Base-by-base conservation (phyloP, 306 rosid species). In the Lithocarpus polystachyus region DNA sequence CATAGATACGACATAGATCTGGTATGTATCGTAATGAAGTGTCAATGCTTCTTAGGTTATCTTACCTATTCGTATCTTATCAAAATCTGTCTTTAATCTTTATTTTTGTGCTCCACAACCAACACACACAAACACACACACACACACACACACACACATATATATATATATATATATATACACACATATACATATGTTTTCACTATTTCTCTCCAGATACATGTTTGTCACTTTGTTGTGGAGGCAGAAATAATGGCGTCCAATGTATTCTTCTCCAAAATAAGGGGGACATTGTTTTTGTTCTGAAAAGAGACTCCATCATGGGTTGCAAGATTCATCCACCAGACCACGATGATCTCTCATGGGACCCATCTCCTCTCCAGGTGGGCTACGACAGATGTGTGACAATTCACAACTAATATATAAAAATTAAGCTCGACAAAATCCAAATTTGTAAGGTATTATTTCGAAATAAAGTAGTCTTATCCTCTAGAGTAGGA, bases 21-120 rank as follows among this genome's bases (percentile, higher is more conserved):
- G 1, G 2, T 7, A 37, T 37, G 11, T 37, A 37, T 8, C 0
- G 0, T 37, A 37, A 37, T 37, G 2, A 37, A 37, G 2, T 37
- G 45, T 7, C 11, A 7, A 2, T 37, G 0, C 3, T 37, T 37
- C 3, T 8, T 8, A 7, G 10, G 11, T 37, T 37, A 8, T 37
- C 11, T 22, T 24, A 26, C n/a, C 35, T 1, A 60, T 60, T 24
- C 2, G 35, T 11, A 23, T 31, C 5, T 60, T 3, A 24, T 60
- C 35, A 11, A 11, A 23, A 24, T 60, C 7, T 60, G 3, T n/a
- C 19, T 40, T 28, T 37, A 37, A 37, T 48, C 1, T 3, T 57
- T 26, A n/a, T 76, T 64, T 67, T 40, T 43, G 29, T 80, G 61
- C 73, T 80, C 71, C 53, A 56, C 23, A 31, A 56, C 61, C 70